phyloP scores from a whole-genome alignment of 2,329 filamentous ascomycete genomes.

The Aspergillus awamori region DNA sequence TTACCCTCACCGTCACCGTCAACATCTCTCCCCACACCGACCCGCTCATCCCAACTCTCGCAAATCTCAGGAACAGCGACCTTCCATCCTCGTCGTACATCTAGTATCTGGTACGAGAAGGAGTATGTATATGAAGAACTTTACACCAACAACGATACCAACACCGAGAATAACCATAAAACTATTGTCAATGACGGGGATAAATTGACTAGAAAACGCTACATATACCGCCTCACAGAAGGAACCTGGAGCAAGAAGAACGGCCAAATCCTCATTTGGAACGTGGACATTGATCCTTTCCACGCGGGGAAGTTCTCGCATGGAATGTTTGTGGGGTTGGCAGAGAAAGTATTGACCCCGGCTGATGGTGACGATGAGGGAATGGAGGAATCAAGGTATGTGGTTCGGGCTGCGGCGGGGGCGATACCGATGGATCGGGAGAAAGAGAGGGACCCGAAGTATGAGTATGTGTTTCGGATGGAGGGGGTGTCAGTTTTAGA shows the following conservation, averaged over 20 bases:
- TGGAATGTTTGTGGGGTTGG: slow-evolving; percentile 10
- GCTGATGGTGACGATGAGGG: background rate
- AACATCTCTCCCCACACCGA: background rate
- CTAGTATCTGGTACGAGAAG: slow-evolving; percentile 41
- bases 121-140: slow-evolving; percentile 39
- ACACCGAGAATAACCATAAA: background rate
- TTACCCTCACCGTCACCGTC: background rate
- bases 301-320: slow-evolving; percentile 5
- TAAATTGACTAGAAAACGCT: background rate
- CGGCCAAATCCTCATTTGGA: slow-evolving; percentile 23
- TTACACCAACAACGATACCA: background rate
- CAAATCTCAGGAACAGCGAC: slow-evolving; percentile 60
- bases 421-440: background rate
- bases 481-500: slow-evolving; percentile 30
- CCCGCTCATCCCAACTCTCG: background rate
- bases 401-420: slow-evolving; percentile 16
- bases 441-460: background rate
- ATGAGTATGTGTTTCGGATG: slow-evolving; percentile 31
- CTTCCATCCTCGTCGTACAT: slow-evolving; percentile 66
- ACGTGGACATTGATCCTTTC: background rate
- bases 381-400: slow-evolving; percentile 11
- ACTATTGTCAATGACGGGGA: background rate
- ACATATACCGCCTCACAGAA: slow-evolving; percentile 21
- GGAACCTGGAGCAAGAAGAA: background rate
- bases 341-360: background rate